phyloP scores from a whole-genome alignment of 2,329 filamentous ascomycete species.

The Biscogniauxia sp. region DNA sequence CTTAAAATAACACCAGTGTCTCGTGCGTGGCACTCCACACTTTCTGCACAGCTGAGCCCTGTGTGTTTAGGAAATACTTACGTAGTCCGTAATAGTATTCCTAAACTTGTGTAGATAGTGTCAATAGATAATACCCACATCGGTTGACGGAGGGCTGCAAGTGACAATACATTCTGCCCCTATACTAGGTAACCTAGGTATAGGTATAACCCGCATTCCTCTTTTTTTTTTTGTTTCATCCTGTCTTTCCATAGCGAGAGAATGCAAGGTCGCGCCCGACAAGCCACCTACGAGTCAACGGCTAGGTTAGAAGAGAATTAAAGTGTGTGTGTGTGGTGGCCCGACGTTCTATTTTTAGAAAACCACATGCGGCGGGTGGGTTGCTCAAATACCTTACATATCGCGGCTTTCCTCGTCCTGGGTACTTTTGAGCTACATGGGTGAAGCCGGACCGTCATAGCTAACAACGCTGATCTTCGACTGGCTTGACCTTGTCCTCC shows the following conservation, averaged over 20 bases:
- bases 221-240: background rate
- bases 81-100: background rate
- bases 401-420: slow-evolving; percentile 11
- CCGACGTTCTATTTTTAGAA: background rate
- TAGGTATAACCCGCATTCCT: background rate
- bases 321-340: background rate
- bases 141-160: background rate
- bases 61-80: too few species aligned
- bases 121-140: too few species aligned
- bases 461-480: slow-evolving; percentile 10
- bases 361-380: background rate
- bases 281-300: background rate
- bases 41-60: background rate
- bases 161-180: background rate
- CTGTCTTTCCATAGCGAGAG: background rate
- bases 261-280: background rate
- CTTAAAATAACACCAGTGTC: background rate
- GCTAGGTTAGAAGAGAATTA: background rate
- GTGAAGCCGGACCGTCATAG: slow-evolving; percentile 10
- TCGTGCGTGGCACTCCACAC: background rate
- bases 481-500: slow-evolving; percentile 17
- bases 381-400: slow-evolving; percentile 10
- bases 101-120: background rate
- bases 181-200: background rate
- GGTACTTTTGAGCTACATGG: slow-evolving; percentile 26